Evolutionary conservation across 2,329 filamentous ascomycete species (phyloP), one percentile per base, ranked within the genome.

Genomic region (Hypoxylon sp.): DNA sequence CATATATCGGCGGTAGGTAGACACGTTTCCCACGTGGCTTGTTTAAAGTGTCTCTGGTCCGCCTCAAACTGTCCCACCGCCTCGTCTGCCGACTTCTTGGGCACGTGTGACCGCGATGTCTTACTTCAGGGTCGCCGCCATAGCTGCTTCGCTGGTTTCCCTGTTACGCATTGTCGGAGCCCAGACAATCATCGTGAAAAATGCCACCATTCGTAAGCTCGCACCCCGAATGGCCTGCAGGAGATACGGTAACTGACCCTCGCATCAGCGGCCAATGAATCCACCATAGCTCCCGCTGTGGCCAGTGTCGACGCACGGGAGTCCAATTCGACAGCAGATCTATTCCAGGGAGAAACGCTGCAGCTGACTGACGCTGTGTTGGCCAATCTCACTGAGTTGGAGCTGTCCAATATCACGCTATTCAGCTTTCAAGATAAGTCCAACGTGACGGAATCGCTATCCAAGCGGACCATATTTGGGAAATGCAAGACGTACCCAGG

Each of bases 401-500:
- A 70, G 28, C 37, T 65, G 49, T 68, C 65, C 1, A 49, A 71
- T 17, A 59, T 73, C n/a, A 59, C 67, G 24, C 37, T 72, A 30
- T 76, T 76, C 49, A 51, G 46, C 17, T 76, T 70, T 19, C 59
- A 65, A 51, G 51, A 67, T 26, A 61, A 65, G 15, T 63, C 65
- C 13, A 46, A 32, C 11, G 20, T 49, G 10, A 30, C 44, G 41
- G 53, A 61, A 47, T 59, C 30, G 10, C 28, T 55, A 10, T 54
- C 57, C 13, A 71, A 72, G 55, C 67, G 68, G 6, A 46, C 65
- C 1, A 46, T 52, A 6, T 68, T 54, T 58, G 72, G 71, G 13
- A 50, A 62, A 26, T 79, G 77, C 69, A 79, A 79, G 57, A 72
- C 70, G 0, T 77, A 74, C 17, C 77, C 76, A 1, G 75, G 75